Conservation (phyloP, 768 basidiomycete species). For the Kwoniella sp. region DNA sequence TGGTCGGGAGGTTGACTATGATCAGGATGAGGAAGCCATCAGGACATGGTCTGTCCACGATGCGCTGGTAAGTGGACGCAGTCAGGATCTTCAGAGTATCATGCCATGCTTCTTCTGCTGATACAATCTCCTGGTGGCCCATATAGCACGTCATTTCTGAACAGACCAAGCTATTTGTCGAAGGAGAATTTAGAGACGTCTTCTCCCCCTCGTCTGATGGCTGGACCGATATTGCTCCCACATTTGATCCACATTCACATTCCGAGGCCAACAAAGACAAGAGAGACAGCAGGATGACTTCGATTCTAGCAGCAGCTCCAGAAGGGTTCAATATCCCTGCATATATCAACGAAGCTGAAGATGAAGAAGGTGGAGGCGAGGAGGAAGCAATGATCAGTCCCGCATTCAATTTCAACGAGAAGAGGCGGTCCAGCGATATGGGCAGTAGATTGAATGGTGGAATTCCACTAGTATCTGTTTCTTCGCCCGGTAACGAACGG, state of each 20-base stretch:
- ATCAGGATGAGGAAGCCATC: constrained; percentile 33
- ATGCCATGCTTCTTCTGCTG: too few relatives aligned
- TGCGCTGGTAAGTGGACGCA: constrained; percentile 38
- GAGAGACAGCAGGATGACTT: constrained; percentile 10
- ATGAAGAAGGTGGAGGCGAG: background rate
- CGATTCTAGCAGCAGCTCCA: background rate
- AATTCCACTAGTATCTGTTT: constrained; percentile 10
- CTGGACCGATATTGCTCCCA: background rate
- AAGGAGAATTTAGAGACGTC: constrained; percentile 39
- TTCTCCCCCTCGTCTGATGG: constrained; percentile 24
- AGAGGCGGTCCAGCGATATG: constrained; percentile 5
- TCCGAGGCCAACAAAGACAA: background rate
- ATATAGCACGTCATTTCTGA: constrained; percentile 39
- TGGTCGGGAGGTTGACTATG: constrained; percentile 30
- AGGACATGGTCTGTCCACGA: constrained; percentile 38
- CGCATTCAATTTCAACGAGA: constrained; percentile 9
- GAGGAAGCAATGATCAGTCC: background rate
- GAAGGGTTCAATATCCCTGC: constrained; percentile 7
- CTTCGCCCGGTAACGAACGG: background rate
- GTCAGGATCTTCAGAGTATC: too few relatives aligned
- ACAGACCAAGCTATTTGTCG: constrained; percentile 38
- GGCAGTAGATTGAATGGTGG: background rate
- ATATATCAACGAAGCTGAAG: background rate
- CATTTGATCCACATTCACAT: too few relatives aligned
- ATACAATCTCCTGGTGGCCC: too few relatives aligned